Conservation (phyloP, 176 grass and related monocot species). For the Dactylis glomerata region DNA sequence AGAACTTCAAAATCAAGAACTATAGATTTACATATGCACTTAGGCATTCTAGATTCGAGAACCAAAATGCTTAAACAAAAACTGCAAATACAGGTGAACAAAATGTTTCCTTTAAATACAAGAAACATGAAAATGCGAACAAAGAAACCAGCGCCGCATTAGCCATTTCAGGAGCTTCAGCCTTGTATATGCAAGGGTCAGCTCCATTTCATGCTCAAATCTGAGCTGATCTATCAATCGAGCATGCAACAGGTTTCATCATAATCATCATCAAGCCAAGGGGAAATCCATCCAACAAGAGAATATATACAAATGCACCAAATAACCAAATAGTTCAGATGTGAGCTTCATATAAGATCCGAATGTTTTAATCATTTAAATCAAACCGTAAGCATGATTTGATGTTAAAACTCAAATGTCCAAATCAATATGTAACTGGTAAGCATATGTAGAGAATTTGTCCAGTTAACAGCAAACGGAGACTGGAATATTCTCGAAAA, state of each 20-base stretch:
- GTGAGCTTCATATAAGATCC: neutral
- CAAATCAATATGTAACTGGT: neutral
- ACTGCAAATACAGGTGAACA: too few relatives aligned
- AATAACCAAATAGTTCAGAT: too few relatives aligned
- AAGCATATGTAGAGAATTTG: neutral
- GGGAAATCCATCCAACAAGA: too few relatives aligned
- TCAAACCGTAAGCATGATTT: neutral
- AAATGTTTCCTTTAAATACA: too few relatives aligned
- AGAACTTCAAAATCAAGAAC: too few relatives aligned
- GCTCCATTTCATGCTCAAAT: neutral
- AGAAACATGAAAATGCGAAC: too few relatives aligned
- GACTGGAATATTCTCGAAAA: neutral
- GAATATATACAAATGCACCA: too few relatives aligned
- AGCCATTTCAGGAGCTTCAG: neutral
- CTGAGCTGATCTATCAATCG: neutral
- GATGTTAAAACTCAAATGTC: neutral
- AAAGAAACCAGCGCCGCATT: neutral
- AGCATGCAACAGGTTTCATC: neutral
- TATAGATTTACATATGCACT: too few relatives aligned
- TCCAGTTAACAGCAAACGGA: neutral
- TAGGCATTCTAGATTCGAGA: too few relatives aligned
- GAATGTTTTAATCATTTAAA: neutral
- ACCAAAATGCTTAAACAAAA: too few relatives aligned
- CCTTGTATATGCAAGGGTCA: neutral
- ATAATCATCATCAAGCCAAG: slow-evolving; percentile 34